These are phyloP conservation scores for Hyaloperonospora brassicae DNA, from an alignment of 352 stramenopile species.

Conservation along the genomic window DNA sequence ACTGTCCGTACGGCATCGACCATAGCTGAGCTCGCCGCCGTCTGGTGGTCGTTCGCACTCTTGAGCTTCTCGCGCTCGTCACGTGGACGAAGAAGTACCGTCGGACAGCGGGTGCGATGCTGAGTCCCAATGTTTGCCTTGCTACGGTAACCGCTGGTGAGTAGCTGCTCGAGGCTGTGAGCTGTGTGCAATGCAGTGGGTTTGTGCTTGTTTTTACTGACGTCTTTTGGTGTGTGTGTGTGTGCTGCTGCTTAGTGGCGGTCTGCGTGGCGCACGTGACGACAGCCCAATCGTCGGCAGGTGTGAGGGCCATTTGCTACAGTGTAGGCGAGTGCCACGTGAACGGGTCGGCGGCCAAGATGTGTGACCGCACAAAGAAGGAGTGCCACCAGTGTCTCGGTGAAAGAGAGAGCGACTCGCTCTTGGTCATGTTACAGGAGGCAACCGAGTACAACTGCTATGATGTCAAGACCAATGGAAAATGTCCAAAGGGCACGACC, in stretches of 20 bases:
- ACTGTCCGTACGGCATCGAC: too few relatives aligned
- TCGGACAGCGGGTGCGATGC: too few relatives aligned
- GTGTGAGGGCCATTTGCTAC: slow-evolving; percentile 24
- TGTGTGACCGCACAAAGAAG: slow-evolving; percentile 35
- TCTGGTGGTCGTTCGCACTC: too few relatives aligned
- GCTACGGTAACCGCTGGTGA: too few relatives aligned
- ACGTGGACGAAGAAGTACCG: too few relatives aligned
- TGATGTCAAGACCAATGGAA: slow-evolving; percentile 22
- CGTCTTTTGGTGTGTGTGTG: slow-evolving; percentile 2
- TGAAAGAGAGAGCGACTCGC: slow-evolving; percentile 21
- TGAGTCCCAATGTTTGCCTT: too few relatives aligned
- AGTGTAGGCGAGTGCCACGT: slow-evolving; percentile 38
- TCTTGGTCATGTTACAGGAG: slow-evolving; percentile 16
- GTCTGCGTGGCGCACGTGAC: slow-evolving; percentile 21
- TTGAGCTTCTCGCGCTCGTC: too few relatives aligned
- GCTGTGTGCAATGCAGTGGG: too few relatives aligned
- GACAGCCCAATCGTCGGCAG: slow-evolving; percentile 8
- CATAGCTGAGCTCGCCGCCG: too few relatives aligned
- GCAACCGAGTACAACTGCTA: slow-evolving; percentile 44
- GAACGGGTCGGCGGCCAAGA: slow-evolving; percentile 33
- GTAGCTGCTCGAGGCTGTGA: too few relatives aligned
- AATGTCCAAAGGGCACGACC: slow-evolving; percentile 34
- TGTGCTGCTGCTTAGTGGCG: not conserved
- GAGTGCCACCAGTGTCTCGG: slow-evolving; percentile 41
- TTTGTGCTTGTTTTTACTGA: not conserved